Evolutionary conservation across 2,329 filamentous ascomycete species (phyloP).

Genomic region (Colletotrichum tamarilloi): DNA sequence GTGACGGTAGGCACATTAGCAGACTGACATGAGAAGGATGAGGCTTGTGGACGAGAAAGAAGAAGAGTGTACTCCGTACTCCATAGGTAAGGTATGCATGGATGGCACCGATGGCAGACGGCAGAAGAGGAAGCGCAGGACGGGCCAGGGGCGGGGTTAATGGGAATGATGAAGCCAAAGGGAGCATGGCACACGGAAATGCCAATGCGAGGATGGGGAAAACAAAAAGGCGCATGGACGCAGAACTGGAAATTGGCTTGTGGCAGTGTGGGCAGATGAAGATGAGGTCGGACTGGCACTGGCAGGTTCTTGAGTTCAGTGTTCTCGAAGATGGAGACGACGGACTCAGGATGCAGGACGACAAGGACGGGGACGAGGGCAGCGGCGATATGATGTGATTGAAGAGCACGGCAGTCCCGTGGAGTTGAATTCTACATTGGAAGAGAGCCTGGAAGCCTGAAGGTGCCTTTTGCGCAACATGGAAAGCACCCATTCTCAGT

Average conservation of each 20-base stretch:
- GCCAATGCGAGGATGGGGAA: conserved; percentile 33
- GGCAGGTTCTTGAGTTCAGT: neutral
- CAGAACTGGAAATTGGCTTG: neutral
- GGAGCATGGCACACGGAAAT: conserved; percentile 25
- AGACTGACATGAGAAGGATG: conserved; percentile 12
- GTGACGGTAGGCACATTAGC: conserved; percentile 9
- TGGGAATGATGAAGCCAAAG: conserved; percentile 22
- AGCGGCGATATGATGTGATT: conserved; percentile 3
- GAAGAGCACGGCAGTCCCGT: neutral
- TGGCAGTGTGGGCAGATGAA: neutral
- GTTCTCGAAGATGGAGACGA: neutral
- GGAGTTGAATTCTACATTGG: neutral
- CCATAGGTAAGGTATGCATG: neutral
- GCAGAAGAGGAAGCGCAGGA: neutral
- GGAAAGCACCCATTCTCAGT: neutral
- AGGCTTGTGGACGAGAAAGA: conserved; percentile 4
- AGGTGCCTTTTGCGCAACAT: too few species aligned
- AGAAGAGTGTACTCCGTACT: neutral
- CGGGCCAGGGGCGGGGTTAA: neutral
- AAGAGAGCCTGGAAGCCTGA: too few species aligned
- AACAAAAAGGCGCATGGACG: conserved; percentile 2
- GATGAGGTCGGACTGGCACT: neutral
- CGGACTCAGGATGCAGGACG: too few species aligned
- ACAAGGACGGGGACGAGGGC: neutral
- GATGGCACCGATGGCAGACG: too few species aligned